Conservation (phyloP, 176 grass and related monocot genomes). For the Urochloa ruziziensis region DNA sequence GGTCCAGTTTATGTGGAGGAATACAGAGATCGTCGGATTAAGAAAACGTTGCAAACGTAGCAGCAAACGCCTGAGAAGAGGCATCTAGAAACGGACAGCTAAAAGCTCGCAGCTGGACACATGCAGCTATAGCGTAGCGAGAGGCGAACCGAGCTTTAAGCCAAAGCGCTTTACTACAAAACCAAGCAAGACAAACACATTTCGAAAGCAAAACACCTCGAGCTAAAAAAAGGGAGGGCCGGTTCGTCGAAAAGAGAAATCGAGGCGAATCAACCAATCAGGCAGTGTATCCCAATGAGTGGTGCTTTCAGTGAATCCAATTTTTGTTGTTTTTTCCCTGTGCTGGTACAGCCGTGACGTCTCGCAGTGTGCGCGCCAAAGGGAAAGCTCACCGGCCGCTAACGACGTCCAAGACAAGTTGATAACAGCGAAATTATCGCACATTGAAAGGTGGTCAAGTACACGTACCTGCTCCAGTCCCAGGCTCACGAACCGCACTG, state of each 20-base stretch:
- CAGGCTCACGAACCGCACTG: background rate
- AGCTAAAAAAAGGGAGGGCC: background rate
- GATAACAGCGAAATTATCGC: background rate
- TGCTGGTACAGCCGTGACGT: background rate
- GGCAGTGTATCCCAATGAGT: background rate
- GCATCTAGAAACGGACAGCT: background rate
- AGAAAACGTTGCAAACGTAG: background rate
- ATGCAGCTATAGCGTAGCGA: background rate
- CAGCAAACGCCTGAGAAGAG: background rate
- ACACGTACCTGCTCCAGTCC: background rate
- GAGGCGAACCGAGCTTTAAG: background rate
- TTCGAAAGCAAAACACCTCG: background rate
- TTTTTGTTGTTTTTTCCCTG: background rate
- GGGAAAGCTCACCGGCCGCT: background rate
- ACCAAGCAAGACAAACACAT: background rate
- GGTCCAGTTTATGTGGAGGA: no score
- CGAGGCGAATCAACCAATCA: background rate
- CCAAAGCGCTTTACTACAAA: constrained; percentile 6
- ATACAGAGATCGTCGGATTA: background rate
- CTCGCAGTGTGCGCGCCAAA: background rate
- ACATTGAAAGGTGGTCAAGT: background rate
- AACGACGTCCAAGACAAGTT: no score
- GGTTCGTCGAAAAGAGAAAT: background rate
- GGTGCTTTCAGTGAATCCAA: background rate
- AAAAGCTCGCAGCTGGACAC: background rate